Evolutionary conservation across 2,329 filamentous ascomycete genomes (phyloP).

Genomic region (Cladophialophora psammophila): DNA sequence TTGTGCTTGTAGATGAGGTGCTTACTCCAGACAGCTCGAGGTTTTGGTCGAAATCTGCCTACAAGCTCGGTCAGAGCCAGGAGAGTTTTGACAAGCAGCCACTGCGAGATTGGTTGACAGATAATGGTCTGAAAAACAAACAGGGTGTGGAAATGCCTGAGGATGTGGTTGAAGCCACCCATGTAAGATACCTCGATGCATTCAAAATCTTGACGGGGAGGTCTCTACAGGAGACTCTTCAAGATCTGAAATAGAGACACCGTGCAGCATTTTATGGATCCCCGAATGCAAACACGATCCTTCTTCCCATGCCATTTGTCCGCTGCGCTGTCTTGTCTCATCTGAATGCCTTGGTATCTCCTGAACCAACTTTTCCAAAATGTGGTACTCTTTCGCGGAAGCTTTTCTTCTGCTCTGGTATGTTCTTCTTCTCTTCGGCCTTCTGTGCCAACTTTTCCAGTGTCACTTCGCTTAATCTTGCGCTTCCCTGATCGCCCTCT

Average conservation of each 20-base stretch:
- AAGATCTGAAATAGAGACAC: conserved; percentile 24
- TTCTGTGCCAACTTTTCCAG: conserved; percentile 39
- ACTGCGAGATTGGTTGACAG: conserved; percentile 81
- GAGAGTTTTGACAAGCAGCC: conserved; percentile 89
- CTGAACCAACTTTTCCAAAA: conserved; percentile 36
- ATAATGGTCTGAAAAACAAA: conserved; percentile 76
- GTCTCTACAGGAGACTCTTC: conserved; percentile 44
- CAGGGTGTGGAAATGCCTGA: conserved; percentile 74
- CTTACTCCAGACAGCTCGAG: conserved; percentile 83
- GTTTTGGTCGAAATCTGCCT: conserved; percentile 82
- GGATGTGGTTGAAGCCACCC: conserved; percentile 73
- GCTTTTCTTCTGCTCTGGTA: conserved; percentile 36
- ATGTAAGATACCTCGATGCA: conserved; percentile 76
- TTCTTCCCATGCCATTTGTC: background rate
- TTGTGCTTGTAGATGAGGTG: conserved; percentile 83
- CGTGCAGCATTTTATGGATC: background rate
- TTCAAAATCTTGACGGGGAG: conserved; percentile 72
- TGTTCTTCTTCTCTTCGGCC: conserved; percentile 37
- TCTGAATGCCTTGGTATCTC: conserved; percentile 29
- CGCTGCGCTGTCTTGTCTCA: conserved; percentile 8
- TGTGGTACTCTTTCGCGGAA: conserved; percentile 36
- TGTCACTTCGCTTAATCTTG: conserved; percentile 39
- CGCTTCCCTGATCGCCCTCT: conserved; percentile 41
- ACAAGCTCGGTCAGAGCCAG: conserved; percentile 76
- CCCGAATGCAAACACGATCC: background rate